Base-by-base conservation (phyloP, 495 filamentous ascomycete species). In the Apodospora peruviana region DNA sequence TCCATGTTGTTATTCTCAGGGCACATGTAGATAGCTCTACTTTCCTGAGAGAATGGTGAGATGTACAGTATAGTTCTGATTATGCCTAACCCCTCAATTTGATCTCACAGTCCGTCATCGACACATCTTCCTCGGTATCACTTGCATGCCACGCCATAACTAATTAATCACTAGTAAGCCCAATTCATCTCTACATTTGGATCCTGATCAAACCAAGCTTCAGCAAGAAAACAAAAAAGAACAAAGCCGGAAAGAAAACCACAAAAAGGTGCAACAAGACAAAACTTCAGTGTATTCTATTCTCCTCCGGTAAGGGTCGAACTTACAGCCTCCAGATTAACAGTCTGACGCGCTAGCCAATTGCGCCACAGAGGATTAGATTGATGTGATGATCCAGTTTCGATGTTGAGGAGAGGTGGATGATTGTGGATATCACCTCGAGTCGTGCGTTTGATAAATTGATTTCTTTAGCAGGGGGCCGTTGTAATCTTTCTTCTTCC, bases 291-390 rank as follows among this genome's bases (percentile, higher is more conserved):
- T 32, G 14, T 32, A 32, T 32, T 32, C 27, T 32, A 7, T 32
- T 7, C 37, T 40, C 37, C 37, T 40, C 37, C 37, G 37, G 37
- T 5, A 40, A 40, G 37, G 37, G 5, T 40, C 17, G 37, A 40
- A 40, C 37, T 40, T 40, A 5, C 37, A 40, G 16, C 37, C 37
- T 40, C 37, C 37, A 7, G 37, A 40, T 40, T 40, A 40, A 40
- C 37, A 40, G 37, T 40, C 37, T 7, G 37, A 40, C 37, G 37
- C 37, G 37, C 37, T 40, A 40, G 17, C 37, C 37, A 40, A 40
- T 40, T 40, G 37, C 37, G 37, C 37, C 37, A 40, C 37, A 40
- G 37, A 40, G 37, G 37, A 40, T 32, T 32, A 32, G 7, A 7
- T 32, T 32, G 7, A 32, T 32, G 7, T 32, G 27, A 32, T 32